These are phyloP conservation scores for Fraxinus cuspidata DNA, from an alignment of 257 asterid species.

Conservation along the genomic window DNA sequence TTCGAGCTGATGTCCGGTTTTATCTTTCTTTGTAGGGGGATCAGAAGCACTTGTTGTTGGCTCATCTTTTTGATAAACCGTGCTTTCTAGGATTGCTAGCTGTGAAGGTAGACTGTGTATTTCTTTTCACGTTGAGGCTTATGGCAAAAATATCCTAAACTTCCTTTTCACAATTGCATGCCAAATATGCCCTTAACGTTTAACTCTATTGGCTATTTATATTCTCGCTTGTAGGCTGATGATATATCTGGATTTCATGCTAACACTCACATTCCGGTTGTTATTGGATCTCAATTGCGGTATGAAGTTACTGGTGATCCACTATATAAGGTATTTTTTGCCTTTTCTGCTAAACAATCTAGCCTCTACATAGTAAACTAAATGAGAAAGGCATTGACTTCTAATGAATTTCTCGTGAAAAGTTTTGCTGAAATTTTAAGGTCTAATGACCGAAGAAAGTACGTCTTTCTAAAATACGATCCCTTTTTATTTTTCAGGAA, in stretches of 20 bases:
- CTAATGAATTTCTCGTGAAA: neutral
- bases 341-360: neutral
- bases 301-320: constrained; percentile 91
- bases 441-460: neutral
- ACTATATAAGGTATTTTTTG: constrained; percentile 53
- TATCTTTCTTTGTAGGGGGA: constrained; percentile 58
- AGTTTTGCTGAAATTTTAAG: neutral
- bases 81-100: constrained; percentile 90
- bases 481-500: constrained; percentile 49
- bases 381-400: neutral
- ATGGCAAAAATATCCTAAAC: neutral
- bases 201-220: neutral
- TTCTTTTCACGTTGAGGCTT: neutral
- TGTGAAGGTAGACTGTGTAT: constrained; percentile 51
- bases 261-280: constrained; percentile 91
- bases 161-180: neutral
- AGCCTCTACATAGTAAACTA: neutral
- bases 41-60: constrained; percentile 71
- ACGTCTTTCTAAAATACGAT: neutral
- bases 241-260: constrained; percentile 72
- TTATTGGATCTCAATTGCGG: constrained; percentile 88
- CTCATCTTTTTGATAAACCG: constrained; percentile 92
- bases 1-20: constrained; percentile 1
- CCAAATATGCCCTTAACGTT: neutral
- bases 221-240: constrained; percentile 58